A percentile compares a stretch with the other conserved stretches of the same genome.
phyloP scores from a whole-genome alignment of 371 early-diverging fungal species.

The Saksenaea oblongispora region DNA sequence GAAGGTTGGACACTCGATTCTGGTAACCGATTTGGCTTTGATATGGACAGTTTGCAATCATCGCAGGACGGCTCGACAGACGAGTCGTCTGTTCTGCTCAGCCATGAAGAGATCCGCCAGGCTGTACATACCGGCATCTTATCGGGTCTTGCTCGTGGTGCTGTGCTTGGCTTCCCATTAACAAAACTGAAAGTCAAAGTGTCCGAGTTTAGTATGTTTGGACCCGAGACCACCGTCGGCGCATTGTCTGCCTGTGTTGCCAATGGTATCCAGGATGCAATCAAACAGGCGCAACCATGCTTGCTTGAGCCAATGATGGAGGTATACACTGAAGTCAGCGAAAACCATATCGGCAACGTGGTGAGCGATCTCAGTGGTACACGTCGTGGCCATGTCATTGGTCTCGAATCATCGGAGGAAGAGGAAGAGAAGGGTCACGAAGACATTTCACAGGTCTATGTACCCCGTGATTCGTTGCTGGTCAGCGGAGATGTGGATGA shows the following conservation, averaged over 20 bases:
- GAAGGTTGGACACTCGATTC: conserved; percentile 32
- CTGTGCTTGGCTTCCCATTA: conserved; percentile 81
- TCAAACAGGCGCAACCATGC: conserved; percentile 55
- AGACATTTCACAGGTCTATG: conserved; percentile 44
- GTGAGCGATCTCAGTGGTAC: conserved; percentile 81
- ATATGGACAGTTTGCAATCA: conserved; percentile 7
- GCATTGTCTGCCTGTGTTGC: conserved; percentile 70
- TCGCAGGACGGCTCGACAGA: conserved; percentile 13
- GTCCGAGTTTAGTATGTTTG: conserved; percentile 56
- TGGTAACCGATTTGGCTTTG: conserved; percentile 22
- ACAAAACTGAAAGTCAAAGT: conserved; percentile 65
- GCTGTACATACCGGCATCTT: conserved; percentile 72
- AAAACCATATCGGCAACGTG: conserved; percentile 76
- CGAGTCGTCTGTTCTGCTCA: conserved; percentile 10
- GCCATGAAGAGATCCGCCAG: conserved; percentile 44
- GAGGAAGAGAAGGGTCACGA: conserved; percentile 22
- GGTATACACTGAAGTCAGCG: conserved; percentile 71
- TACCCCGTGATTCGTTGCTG: conserved; percentile 52
- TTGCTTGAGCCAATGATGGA: conserved; percentile 91
- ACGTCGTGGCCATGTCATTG: conserved; percentile 74
- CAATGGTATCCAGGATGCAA: conserved; percentile 62
- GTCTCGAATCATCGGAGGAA: conserved; percentile 43
- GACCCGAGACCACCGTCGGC: conserved; percentile 65
- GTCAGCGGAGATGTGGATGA: conserved; percentile 30
- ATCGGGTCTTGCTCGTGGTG: conserved; percentile 79